Conservation (phyloP, 768 basidiomycete species). For the Suillus cothurnatus region DNA sequence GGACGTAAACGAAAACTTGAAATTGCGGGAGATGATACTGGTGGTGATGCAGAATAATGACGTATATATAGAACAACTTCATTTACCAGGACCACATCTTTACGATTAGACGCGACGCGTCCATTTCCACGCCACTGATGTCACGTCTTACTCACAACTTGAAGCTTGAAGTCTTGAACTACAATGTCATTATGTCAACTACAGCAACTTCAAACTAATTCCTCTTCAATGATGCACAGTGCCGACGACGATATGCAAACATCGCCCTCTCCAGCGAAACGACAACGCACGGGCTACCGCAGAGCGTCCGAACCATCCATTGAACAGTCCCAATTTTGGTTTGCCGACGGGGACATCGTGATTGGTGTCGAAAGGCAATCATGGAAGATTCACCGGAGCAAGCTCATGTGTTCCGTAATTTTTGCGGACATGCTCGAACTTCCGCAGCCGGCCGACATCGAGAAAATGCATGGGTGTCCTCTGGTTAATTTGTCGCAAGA, state of each 20-base stretch:
- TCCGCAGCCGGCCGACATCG: slow-evolving; percentile 31
- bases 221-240: slow-evolving; percentile 5
- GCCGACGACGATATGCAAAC: slow-evolving; percentile 1
- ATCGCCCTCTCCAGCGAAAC: slow-evolving; percentile 9
- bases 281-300: slow-evolving; percentile 11
- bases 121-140: slow-evolving; percentile 13
- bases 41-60: slow-evolving; percentile 28
- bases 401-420: slow-evolving; percentile 25
- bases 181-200: no score
- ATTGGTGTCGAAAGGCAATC: slow-evolving; percentile 25
- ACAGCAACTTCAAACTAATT: not conserved
- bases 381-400: slow-evolving; percentile 30
- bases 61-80: not conserved
- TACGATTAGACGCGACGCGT: slow-evolving; percentile 1
- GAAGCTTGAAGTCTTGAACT: not conserved
- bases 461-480: slow-evolving; percentile 36
- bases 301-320: not conserved
- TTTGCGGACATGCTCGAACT: slow-evolving; percentile 41
- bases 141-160: not conserved
- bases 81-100: not conserved
- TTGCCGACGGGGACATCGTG: slow-evolving; percentile 39
- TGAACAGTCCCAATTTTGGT: slow-evolving; percentile 25
- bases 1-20: slow-evolving; percentile 74
- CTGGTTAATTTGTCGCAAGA: slow-evolving; percentile 30
- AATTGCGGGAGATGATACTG: slow-evolving; percentile 45